These are phyloP conservation scores for Lithocarpus polystachyus DNA, from an alignment of 306 rosid species.

Conservation along the genomic window DNA sequence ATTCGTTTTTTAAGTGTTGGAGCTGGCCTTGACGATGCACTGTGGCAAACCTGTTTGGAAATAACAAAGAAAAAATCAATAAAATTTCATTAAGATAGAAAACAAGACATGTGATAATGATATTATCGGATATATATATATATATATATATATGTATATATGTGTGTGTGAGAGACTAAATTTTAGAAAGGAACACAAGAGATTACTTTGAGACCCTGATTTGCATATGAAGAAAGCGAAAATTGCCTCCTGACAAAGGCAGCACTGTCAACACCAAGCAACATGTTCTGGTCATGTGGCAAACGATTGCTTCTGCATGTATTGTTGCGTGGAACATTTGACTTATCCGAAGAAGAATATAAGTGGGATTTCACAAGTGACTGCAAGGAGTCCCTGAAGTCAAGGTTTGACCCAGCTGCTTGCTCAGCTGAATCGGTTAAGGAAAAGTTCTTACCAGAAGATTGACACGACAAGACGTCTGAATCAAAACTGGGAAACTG, in stretches of 20 bases:
- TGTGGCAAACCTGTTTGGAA: slow-evolving; percentile 5
- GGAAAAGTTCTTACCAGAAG: slow-evolving; percentile 24
- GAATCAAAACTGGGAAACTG: slow-evolving; percentile 18
- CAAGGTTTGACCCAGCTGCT: slow-evolving; percentile 16
- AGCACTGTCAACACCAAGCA: not conserved
- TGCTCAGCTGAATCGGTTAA: not conserved
- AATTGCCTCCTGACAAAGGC: not conserved
- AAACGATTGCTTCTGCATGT: too few species aligned
- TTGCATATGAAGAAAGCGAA: not conserved
- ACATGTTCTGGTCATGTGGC: too few species aligned
- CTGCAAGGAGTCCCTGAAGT: slow-evolving; percentile 22
- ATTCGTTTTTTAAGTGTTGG: slow-evolving; percentile 31
- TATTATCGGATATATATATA: too few species aligned
- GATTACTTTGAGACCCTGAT: not conserved
- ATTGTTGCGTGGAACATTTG: not conserved
- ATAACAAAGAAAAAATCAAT: not conserved
- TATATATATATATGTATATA: too few species aligned
- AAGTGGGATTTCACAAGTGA: slow-evolving; percentile 30
- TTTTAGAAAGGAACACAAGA: not conserved
- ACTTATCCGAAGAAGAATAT: slow-evolving; percentile 28
- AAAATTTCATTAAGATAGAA: not conserved
- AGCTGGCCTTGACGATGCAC: slow-evolving; percentile 20
- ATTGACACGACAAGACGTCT: slow-evolving; percentile 9
- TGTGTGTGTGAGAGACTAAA: not conserved
- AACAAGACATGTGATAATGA: not conserved